These are phyloP conservation scores for Suillus fuscotomentosus DNA, from an alignment of 768 basidiomycete species.

Conservation along the genomic window DNA sequence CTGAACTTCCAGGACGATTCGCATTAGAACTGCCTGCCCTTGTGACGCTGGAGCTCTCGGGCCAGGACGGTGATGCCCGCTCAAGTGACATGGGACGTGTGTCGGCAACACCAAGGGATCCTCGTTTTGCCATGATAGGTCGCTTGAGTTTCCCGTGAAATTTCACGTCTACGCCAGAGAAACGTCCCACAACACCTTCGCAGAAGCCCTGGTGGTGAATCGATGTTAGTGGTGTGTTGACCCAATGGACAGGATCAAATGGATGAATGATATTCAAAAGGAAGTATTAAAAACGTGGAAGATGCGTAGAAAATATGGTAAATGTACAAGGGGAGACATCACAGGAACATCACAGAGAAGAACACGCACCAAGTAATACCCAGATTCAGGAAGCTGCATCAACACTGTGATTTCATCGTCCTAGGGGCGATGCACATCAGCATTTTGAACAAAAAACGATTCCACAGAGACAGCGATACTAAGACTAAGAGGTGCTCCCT, in stretches of 20 bases:
- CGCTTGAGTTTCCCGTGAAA: conserved; percentile 78
- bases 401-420: conserved; percentile 79
- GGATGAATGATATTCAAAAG: neutral
- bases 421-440: conserved; percentile 32
- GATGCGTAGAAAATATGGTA: neutral
- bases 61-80: neutral
- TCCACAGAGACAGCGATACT: neutral
- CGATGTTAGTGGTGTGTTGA: neutral
- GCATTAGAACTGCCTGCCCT: neutral
- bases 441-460: neutral
- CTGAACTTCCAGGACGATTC: neutral
- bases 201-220: conserved; percentile 64
- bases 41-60: neutral
- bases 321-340: neutral
- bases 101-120: conserved; percentile 17
- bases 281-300: neutral
- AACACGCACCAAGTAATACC: conserved; percentile 59
- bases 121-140: conserved; percentile 73
- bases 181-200: conserved; percentile 83
- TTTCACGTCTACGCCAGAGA: conserved; percentile 58
- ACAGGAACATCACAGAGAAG: neutral
- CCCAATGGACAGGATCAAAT: neutral
- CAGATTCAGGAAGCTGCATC: conserved; percentile 62
- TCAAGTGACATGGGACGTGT: neutral
- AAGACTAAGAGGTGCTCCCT: neutral